phyloP scores from a whole-genome alignment of 352 stramenopile genomes.

The Globisporangium recalcitrans region DNA sequence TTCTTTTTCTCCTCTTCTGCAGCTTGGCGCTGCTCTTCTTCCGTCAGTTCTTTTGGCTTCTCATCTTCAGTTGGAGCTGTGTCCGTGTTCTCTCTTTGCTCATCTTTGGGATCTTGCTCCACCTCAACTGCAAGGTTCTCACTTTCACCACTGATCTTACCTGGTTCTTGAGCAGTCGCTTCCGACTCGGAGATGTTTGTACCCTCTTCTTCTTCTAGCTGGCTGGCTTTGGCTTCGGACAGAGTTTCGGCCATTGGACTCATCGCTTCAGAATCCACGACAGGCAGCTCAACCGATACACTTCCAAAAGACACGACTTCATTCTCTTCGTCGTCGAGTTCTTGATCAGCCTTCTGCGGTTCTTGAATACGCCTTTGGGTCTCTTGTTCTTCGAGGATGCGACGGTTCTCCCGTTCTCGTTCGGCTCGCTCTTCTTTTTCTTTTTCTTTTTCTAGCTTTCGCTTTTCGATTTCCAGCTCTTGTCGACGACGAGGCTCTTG shows the following conservation, averaged over 20 bases:
- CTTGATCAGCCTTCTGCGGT: neutral
- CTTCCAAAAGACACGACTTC: neutral
- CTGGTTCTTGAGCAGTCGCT: neutral
- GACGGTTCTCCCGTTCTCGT: neutral
- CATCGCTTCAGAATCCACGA: neutral
- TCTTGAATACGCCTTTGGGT: neutral
- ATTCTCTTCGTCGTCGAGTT: neutral
- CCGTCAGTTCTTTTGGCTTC: conserved; percentile 25
- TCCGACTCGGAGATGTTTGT: neutral
- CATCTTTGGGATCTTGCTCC: neutral
- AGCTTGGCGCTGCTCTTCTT: conserved; percentile 27
- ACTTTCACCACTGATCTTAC: neutral
- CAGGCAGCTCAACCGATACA: neutral
- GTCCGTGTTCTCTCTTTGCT: neutral
- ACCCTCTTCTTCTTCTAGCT: neutral
- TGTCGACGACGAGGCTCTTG: conserved; percentile 1
- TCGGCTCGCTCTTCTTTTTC: conserved; percentile 10
- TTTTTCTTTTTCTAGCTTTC: conserved; percentile 8
- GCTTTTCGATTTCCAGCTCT: conserved; percentile 7
- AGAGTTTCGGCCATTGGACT: neutral
- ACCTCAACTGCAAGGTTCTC: neutral
- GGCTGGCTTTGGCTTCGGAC: neutral
- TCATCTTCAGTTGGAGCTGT: neutral
- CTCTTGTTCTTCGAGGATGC: neutral
- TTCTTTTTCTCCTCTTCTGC: conserved; percentile 51